Conservation (phyloP, 208 protist species). For the Trypanosoma congolense region DNA sequence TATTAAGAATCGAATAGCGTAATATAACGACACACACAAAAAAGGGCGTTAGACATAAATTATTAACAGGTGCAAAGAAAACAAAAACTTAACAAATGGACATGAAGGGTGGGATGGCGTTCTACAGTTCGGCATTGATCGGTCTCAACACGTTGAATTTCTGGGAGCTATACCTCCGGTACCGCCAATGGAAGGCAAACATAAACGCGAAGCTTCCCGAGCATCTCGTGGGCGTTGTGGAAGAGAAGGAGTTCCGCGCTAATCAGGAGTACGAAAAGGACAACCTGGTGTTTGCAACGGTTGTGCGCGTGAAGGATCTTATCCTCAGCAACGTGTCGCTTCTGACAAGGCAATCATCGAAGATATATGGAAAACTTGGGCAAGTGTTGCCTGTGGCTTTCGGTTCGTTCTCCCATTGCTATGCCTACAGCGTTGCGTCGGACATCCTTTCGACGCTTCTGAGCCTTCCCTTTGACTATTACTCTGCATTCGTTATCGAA, state of each 20-base stretch:
- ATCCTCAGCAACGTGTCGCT: slow-evolving; percentile 29
- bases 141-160: slow-evolving; percentile 35
- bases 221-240: slow-evolving; percentile 26
- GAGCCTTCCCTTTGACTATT: slow-evolving; percentile 66
- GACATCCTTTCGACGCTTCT: slow-evolving; percentile 42
- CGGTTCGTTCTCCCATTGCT: slow-evolving; percentile 60
- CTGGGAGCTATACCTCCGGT: slow-evolving; percentile 55
- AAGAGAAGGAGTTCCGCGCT: slow-evolving; percentile 38
- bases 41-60: too few species aligned
- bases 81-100: slow-evolving; percentile 1
- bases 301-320: slow-evolving; percentile 29
- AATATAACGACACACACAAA: too few species aligned
- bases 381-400: slow-evolving; percentile 14
- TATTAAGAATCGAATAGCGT: too few species aligned
- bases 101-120: slow-evolving; percentile 9
- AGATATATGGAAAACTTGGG: slow-evolving; percentile 32
- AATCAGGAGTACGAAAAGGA: slow-evolving; percentile 45
- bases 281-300: slow-evolving; percentile 22
- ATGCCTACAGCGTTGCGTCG: slow-evolving; percentile 25
- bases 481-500: slow-evolving; percentile 81
- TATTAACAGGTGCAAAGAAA: slow-evolving; percentile 6
- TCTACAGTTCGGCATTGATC: slow-evolving; percentile 37
- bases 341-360: slow-evolving; percentile 31
- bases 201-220: slow-evolving; percentile 14
- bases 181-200: slow-evolving; percentile 35